Base-by-base conservation (phyloP, 257 asterid species). In the Verbena officinalis region DNA sequence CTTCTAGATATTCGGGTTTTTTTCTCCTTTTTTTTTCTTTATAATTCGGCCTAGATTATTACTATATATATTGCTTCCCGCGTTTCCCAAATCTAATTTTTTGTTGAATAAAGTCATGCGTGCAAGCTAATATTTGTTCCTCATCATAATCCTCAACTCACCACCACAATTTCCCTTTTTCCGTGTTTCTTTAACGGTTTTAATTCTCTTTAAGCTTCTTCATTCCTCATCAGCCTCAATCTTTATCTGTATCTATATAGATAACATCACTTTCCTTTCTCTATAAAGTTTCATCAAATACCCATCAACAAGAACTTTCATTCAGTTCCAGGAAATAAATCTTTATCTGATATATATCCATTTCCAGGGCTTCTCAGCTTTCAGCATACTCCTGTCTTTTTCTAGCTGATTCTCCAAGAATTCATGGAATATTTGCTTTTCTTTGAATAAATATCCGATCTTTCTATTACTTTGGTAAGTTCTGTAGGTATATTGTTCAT, bases 51-150 rank as follows among this genome's bases (percentile, higher is more conserved):
- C n/a, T n/a, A n/a, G n/a, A n/a, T n/a, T n/a, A n/a, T n/a, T n/a
- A n/a, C n/a, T n/a, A n/a, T n/a, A n/a, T n/a, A n/a, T 57, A 76
- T 76, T 71, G 80, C 74, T 73, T 77, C 73, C 79, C 71, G 76
- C 82, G 73, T 73, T 69, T 69, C 54, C 45, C 71, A 62, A 2
- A 36, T 36, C 3, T 36, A 2, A 36, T n/a, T 36, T 45, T 55
- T 16, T 15, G 9, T 13, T 63, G 27, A 11, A 38, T 57, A 23
- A 59, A 69, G 3, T 69, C 51, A 73, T 73, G 82, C 82, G 79
- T 77, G 82, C 82, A 77, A 77, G 82, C 73, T 65, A 13, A 8
- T 3, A 12, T 12, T 12, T 42, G 15, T n/a, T n/a, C n/a, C 46
- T 42, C 75, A 77, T 62, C 70, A 73, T 70, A 30, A 54, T 57